Conservation (phyloP, 2,329 filamentous ascomycete species). For the Ascochyta fabae region DNA sequence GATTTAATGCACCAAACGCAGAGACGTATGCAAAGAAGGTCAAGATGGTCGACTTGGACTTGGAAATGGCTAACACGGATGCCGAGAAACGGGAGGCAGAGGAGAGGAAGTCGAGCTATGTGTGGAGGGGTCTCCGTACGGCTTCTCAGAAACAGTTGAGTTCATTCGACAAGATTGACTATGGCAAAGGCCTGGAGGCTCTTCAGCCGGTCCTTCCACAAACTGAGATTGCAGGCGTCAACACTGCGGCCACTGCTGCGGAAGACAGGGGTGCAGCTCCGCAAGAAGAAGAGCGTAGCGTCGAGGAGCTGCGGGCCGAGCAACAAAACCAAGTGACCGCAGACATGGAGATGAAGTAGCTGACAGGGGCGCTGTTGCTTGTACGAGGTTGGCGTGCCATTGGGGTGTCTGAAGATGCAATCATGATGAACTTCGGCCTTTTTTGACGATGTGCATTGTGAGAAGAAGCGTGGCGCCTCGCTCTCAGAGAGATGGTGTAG, state of each 20-base stretch:
- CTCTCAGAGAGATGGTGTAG: constrained; percentile 12
- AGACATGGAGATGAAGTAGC: constrained; percentile 37
- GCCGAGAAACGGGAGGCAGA: constrained; percentile 65
- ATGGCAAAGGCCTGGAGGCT: constrained; percentile 70
- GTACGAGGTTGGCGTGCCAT: constrained; percentile 37
- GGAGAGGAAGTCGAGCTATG: constrained; percentile 84
- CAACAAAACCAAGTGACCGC: constrained; percentile 47
- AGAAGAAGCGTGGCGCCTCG: constrained; percentile 40
- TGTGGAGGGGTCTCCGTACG: constrained; percentile 86
- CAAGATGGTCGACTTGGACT: constrained; percentile 80
- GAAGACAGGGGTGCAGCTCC: constrained; percentile 47
- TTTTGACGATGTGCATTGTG: constrained; percentile 45
- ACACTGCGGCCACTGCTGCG: constrained; percentile 41
- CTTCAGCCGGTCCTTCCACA: constrained; percentile 48
- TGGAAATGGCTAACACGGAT: constrained; percentile 76
- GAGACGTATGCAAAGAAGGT: constrained; percentile 76
- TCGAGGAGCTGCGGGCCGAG: constrained; percentile 50
- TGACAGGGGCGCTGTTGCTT: constrained; percentile 35
- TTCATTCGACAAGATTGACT: constrained; percentile 84
- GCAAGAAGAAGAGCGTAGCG: constrained; percentile 46
- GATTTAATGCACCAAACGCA: constrained; percentile 73
- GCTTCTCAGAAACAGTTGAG: constrained; percentile 76
- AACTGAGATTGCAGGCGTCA: constrained; percentile 43
- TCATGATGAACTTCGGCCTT: constrained; percentile 16
- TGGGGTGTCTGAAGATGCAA: constrained; percentile 18